Percentiles rank a stretch among this genome's conserved stretches.
phyloP scores from a whole-genome alignment of 192 early-diverging fungal species.

The Phlyctochytrium planicorne region DNA sequence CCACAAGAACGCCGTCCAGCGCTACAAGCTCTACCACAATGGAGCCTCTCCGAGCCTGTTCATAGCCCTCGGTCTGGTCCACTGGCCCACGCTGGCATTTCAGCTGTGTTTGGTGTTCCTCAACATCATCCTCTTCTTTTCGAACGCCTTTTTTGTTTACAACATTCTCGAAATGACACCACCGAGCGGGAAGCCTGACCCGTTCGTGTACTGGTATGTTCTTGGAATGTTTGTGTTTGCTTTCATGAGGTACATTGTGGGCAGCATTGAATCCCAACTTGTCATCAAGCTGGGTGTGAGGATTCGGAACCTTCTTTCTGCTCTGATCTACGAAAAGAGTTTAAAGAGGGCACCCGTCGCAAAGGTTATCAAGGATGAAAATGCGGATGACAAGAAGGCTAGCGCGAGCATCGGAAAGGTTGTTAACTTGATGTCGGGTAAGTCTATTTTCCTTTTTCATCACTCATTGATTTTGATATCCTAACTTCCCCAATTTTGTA shows the following conservation, averaged over 20 bases:
- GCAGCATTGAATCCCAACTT: background rate
- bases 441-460: background rate
- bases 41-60: background rate
- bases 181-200: background rate
- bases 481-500: background rate
- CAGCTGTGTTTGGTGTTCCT: slow-evolving; percentile 11
- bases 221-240: background rate
- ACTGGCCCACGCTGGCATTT: background rate
- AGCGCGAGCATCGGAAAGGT: slow-evolving; percentile 34
- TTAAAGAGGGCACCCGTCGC: slow-evolving; percentile 10
- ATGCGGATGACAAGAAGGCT: background rate
- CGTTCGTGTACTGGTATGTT: background rate
- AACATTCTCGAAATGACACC: slow-evolving; percentile 15
- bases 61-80: slow-evolving; percentile 10
- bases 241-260: background rate
- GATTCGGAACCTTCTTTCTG: slow-evolving; percentile 10
- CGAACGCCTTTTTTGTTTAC: slow-evolving; percentile 27
- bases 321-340: slow-evolving; percentile 32
- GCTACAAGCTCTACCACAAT: background rate
- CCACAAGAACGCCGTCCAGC: background rate
- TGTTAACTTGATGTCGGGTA: slow-evolving; percentile 33
- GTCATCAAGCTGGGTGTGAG: background rate
- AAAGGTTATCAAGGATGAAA: background rate
- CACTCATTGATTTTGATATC: background rate
- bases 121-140: slow-evolving; percentile 16